Evolutionary conservation across 2,329 filamentous ascomycete genomes (phyloP), one percentile per base, ranked within the genome.

Genomic region (Stagonosporopsis tanaceti): DNA sequence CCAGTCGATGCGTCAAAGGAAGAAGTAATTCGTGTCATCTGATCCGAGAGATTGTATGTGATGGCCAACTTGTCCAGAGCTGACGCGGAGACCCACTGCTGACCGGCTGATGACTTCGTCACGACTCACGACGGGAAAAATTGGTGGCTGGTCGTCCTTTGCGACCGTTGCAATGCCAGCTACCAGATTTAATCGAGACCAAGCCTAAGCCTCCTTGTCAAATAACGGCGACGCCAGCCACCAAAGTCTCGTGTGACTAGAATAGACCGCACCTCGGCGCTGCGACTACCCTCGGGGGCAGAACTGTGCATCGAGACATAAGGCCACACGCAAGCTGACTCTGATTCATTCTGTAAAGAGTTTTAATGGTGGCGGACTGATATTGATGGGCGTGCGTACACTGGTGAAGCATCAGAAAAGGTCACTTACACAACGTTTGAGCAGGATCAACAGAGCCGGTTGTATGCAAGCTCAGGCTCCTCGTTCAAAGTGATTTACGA

Each of bases 81-180:
- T 48, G 48, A 45, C 39, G 30, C 14, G 38, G 25, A 48, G 38
- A 24, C 38, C 38, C 44, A 53, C 44, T 44, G 44, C 22, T 47
- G 32, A 48, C 42, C 22, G 32, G 44, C 47, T 48, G 38, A 22
- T 53, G 54, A 57, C 54, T 45, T 45, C 40, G 48, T 57, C 53
- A 52, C 42, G 40, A 28, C 27, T 11, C 20, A 20, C 20, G 25
- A 20, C 39, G 17, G 28, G 17, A 37, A 30, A 57, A 51, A 52
- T 51, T 57, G 53, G 53, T 57, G 53, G 53, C 53, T 57, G 47
- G 37, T 47, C 12, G 37, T 51, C 25, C 47, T 51, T 57, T 51
- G 53, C 53, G 37, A 57, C 53, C 24, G 53, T 57, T 57, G 42
- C 53, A 57, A 52, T 51, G 53, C 37, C 34, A n/a, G 40, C 32